Base-by-base conservation (phyloP, 202 grass and related monocot species). In the Setaria viridis region DNA sequence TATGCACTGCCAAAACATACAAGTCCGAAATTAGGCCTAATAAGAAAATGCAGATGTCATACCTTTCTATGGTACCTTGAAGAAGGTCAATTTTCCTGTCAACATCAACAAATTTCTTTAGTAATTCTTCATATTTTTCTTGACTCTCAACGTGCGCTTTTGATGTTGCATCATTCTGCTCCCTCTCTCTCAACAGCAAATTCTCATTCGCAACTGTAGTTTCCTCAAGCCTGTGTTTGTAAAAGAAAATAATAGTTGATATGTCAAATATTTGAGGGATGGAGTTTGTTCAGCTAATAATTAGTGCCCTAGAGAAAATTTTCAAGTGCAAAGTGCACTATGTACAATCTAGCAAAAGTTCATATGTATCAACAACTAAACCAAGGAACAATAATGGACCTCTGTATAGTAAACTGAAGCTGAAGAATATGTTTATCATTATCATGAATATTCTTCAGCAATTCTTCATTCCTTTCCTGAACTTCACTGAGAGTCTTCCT, bases 221-320 rank as follows among this genome's bases (percentile, higher is more conserved):
- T 89, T 98, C 92, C 90, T 98, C 91, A 71, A 98, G 87, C 87
- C 95, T 98, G 83, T 78, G 62, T 86, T 60, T 50, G 53, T 51
- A 72, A 29, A 87, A 73, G 62, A 82, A 72, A 84, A 58, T 81
- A 78, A 65, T 34, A 80, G 50, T 62, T 57, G 37, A 81, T 80
- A 56, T 14, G 49, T 30, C 55, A 66, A 62, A 43, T 76, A 80
- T 76, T 70, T 71, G 70, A 91, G 55, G 70, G 37, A 87, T 71
- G 39, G 9, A 25, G 72, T 77, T 34, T 33, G 7, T 64, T 77
- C 16, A 79, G 42, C 45, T 53, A 87, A 70, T 72, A 78, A 16
- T 47, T 76, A 47, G 32, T 70, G 21, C 19, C 72, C 62, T 76
- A 42, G 62, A 17, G 65, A 72, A 53, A 39, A 54, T 77, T 77